phyloP scores from a whole-genome alignment of 805 yeast genomes.

The Candida endomychidarum region DNA sequence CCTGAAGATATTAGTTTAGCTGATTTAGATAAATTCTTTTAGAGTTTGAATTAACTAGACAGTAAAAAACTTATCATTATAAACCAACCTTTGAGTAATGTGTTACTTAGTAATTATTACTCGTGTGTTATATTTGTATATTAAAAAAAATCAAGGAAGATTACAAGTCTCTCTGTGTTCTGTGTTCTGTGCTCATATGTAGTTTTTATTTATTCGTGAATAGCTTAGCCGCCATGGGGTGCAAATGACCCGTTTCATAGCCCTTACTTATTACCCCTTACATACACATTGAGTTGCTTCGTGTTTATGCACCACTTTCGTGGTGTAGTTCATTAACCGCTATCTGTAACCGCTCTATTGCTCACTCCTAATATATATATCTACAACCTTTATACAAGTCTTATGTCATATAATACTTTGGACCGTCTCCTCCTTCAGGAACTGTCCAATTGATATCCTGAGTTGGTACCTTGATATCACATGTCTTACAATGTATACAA shows the following conservation, averaged over 20 bases:
- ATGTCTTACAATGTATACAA: conserved; percentile 97
- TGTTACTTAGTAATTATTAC: conserved; percentile 7
- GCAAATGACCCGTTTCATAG: no score
- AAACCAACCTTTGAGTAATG: conserved; percentile 7
- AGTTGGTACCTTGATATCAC: conserved; percentile 94
- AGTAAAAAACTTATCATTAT: no score
- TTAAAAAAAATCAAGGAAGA: conserved; percentile 9
- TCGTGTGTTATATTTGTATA: conserved; percentile 18
- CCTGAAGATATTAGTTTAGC: conserved; percentile 79
- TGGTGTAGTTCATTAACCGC: no score
- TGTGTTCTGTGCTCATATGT: no score
- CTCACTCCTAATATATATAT: not conserved
- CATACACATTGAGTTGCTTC: no score
- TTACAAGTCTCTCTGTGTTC: not conserved
- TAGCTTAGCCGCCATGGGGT: no score
- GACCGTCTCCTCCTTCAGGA: conserved; percentile 99
- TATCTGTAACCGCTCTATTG: no score
- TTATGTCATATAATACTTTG: conserved; percentile 84
- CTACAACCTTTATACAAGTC: not conserved
- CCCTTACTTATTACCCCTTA: no score
- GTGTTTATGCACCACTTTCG: no score
- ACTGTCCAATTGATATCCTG: conserved; percentile 95
- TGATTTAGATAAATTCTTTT: conserved; percentile 51
- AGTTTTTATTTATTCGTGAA: no score
- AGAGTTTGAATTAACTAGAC: not conserved